Percentiles rank a stretch among this genome's conserved stretches.
Evolutionary conservation across 2,329 filamentous ascomycete species (phyloP).

Genomic region (Aureobasidium subglaciale): DNA sequence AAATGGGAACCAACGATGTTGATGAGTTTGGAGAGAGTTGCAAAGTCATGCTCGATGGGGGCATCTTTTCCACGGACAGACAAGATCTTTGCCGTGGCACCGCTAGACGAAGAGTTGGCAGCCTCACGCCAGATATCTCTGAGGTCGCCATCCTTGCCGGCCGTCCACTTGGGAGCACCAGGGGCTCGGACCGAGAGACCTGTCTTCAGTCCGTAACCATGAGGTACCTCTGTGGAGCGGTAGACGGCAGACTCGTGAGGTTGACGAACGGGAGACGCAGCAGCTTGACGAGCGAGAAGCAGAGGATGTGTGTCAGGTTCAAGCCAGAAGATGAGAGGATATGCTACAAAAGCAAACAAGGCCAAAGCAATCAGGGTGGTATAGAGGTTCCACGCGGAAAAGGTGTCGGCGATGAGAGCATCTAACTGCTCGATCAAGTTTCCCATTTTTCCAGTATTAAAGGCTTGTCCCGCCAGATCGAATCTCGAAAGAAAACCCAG

Average conservation of each 20-base stretch:
- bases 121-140: constrained; percentile 83
- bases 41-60: constrained; percentile 61
- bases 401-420: constrained; percentile 57
- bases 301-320: constrained; percentile 91
- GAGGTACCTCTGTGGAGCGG: constrained; percentile 74
- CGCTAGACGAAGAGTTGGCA: constrained; percentile 39
- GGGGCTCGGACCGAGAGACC: constrained; percentile 78
- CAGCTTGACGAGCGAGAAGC: constrained; percentile 77
- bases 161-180: constrained; percentile 72
- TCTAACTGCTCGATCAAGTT: constrained; percentile 61
- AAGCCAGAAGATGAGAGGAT: constrained; percentile 60
- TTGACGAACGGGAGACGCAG: constrained; percentile 70
- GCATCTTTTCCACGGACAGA: constrained; percentile 73
- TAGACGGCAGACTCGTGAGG: constrained; percentile 80
- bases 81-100: constrained; percentile 63
- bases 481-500: neutral
- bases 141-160: constrained; percentile 79
- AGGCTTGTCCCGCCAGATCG: neutral
- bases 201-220: constrained; percentile 71
- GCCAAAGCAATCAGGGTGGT: constrained; percentile 64
- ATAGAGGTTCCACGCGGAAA: constrained; percentile 76
- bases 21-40: constrained; percentile 76
- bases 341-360: constrained; percentile 61
- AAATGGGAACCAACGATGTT: constrained; percentile 75
- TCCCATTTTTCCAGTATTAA: constrained; percentile 28